These are phyloP conservation scores for Filobasidium wieringae DNA, from an alignment of 768 basidiomycete genomes.

Conservation along the genomic window DNA sequence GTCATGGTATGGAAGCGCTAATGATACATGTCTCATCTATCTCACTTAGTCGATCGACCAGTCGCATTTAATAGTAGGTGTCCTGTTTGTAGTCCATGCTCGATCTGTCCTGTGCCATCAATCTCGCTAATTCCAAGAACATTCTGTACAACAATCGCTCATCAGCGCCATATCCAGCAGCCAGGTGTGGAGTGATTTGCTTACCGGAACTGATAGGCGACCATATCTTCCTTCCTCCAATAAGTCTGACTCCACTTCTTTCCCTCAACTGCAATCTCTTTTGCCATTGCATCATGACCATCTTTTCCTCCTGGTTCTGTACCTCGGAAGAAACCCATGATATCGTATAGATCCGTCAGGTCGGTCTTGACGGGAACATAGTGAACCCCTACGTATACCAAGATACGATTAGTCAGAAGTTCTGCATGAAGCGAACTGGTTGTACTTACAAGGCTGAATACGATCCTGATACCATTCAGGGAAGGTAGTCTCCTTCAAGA, in stretches of 20 bases:
- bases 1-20: too few species aligned
- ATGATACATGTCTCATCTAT: too few species aligned
- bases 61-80: too few species aligned
- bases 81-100: not conserved
- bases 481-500: conserved; percentile 38
- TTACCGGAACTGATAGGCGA: conserved; percentile 33
- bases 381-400: conserved; percentile 20
- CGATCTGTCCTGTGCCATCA: conserved; percentile 22
- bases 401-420: not conserved
- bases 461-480: conserved; percentile 36
- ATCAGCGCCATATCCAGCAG: not conserved
- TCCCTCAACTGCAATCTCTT: conserved; percentile 37
- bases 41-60: too few species aligned
- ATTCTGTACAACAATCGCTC: conserved; percentile 18
- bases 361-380: conserved; percentile 41
- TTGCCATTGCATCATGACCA: conserved; percentile 38
- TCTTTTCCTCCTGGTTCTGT: conserved; percentile 21
- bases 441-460: conserved; percentile 22
- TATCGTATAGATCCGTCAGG: conserved; percentile 41
- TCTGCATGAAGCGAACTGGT: not conserved
- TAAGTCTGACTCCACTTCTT: conserved; percentile 37
- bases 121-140: conserved; percentile 29
- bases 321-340: conserved; percentile 33
- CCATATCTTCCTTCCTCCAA: conserved; percentile 39
- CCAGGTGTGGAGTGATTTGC: not conserved